These are phyloP conservation scores for Phlyctochytrium planicorne DNA, from an alignment of 192 early-diverging fungal genomes.

Conservation along the genomic window DNA sequence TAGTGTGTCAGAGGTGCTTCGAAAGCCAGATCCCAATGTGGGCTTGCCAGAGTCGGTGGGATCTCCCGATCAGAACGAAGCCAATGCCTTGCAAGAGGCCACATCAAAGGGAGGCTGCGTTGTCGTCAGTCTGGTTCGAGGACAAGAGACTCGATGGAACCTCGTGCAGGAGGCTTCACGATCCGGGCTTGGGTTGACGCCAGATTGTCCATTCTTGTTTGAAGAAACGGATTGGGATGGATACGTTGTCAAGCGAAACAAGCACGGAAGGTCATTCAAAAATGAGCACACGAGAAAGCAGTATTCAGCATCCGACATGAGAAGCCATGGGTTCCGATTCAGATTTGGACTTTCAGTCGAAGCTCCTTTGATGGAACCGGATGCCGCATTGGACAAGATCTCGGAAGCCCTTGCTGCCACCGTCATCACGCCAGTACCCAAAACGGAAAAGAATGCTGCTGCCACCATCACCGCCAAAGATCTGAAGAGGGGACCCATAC, in stretches of 20 bases:
- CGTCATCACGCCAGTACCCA: neutral
- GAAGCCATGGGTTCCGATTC: constrained; percentile 45
- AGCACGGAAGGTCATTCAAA: constrained; percentile 54
- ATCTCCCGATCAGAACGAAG: neutral
- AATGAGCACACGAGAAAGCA: constrained; percentile 47
- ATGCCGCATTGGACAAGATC: neutral
- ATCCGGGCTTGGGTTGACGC: constrained; percentile 27
- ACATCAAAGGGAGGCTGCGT: constrained; percentile 22
- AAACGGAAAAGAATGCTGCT: neutral
- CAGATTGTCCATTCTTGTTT: constrained; percentile 32
- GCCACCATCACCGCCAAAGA: constrained; percentile 11
- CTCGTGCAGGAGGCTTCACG: constrained; percentile 39
- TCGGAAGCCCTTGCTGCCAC: neutral
- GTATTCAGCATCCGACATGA: constrained; percentile 40
- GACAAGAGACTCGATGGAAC: constrained; percentile 57
- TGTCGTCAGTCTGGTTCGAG: constrained; percentile 45
- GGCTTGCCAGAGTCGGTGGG: neutral
- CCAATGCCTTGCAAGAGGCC: neutral
- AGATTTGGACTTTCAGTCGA: constrained; percentile 1
- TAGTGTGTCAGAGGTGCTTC: constrained; percentile 32
- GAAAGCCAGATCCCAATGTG: constrained; percentile 1
- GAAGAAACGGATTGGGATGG: constrained; percentile 47
- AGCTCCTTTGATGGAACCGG: neutral
- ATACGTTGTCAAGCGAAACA: constrained; percentile 55
- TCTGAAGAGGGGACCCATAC: constrained; percentile 22